These are phyloP conservation scores for Trichoderma pleuroti DNA, from an alignment of 2,329 filamentous ascomycete genomes.

Conservation along the genomic window DNA sequence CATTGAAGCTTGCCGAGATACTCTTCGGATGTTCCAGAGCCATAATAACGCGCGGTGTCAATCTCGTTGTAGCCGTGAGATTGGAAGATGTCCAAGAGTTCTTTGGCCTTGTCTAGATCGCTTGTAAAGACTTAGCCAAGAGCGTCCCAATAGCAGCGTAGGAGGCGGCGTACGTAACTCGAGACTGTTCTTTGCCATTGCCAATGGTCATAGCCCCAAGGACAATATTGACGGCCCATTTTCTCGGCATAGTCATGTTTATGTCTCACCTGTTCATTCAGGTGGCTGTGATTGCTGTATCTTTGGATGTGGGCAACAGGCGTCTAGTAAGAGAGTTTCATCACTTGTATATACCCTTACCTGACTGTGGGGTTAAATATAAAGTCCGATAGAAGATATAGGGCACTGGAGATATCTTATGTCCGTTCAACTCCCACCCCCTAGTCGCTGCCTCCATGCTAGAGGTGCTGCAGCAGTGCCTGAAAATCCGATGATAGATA, in stretches of 20 bases:
- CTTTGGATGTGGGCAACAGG: not conserved
- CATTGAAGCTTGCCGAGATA: not conserved
- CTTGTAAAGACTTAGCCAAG: not conserved
- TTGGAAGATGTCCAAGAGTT: not conserved
- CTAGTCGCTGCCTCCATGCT: not conserved
- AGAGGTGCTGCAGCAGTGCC: not conserved
- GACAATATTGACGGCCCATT: not conserved
- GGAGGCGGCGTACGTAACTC: not conserved
- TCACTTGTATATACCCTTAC: not conserved
- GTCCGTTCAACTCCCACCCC: not conserved
- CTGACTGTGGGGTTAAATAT: not conserved
- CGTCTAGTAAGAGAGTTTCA: not conserved
- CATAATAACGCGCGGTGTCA: not conserved
- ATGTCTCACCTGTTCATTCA: not conserved
- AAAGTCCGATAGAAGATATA: not conserved
- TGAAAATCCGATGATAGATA: not conserved
- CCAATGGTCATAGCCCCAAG: not conserved
- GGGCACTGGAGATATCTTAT: not conserved
- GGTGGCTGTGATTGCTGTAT: not conserved
- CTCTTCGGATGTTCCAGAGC: not conserved
- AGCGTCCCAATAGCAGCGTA: not conserved
- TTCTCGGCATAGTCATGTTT: not conserved
- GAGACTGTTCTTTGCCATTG: not conserved
- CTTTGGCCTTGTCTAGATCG: not conserved
- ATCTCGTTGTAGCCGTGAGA: slow-evolving; percentile 38